Evolutionary conservation across 352 stramenopile species (phyloP).

Genomic region (Globisporangium cederbergense): DNA sequence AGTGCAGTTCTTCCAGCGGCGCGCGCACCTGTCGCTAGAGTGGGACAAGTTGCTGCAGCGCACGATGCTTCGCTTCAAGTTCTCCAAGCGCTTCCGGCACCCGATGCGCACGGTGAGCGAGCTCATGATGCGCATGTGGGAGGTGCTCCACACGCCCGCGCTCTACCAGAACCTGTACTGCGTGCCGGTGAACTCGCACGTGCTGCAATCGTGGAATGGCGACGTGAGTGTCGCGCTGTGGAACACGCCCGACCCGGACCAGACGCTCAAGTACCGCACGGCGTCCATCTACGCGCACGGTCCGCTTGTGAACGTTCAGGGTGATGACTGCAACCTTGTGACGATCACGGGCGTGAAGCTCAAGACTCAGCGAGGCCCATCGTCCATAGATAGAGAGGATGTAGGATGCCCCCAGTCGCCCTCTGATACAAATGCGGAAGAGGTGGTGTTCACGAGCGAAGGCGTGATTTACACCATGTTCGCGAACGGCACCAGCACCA

Average conservation of each 20-base stretch:
- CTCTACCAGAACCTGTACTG: constrained; percentile 8
- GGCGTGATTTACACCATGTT: constrained; percentile 8
- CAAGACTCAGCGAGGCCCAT: neutral
- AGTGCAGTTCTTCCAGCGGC: constrained; percentile 13
- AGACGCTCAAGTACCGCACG: neutral
- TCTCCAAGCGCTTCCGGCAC: constrained; percentile 8
- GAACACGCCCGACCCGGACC: constrained; percentile 8
- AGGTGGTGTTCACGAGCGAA: constrained; percentile 4
- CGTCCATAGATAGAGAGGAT: neutral
- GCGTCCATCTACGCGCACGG: neutral
- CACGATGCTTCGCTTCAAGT: constrained; percentile 11
- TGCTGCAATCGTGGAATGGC: constrained; percentile 9
- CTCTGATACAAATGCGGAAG: neutral
- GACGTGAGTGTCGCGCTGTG: constrained; percentile 12
- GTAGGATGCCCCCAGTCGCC: too few species aligned
- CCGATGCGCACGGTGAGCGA: neutral
- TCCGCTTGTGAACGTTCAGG: neutral
- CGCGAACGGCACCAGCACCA: neutral
- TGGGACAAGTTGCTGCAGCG: neutral
- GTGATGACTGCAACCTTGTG: neutral
- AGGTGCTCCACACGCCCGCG: constrained; percentile 10
- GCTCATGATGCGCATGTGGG: constrained; percentile 1
- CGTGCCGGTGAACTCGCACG: constrained; percentile 6
- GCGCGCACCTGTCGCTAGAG: neutral
- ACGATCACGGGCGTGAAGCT: constrained; percentile 9